Conservation (phyloP, 805 yeast genomes). For the Barnettozyma sp. region DNA sequence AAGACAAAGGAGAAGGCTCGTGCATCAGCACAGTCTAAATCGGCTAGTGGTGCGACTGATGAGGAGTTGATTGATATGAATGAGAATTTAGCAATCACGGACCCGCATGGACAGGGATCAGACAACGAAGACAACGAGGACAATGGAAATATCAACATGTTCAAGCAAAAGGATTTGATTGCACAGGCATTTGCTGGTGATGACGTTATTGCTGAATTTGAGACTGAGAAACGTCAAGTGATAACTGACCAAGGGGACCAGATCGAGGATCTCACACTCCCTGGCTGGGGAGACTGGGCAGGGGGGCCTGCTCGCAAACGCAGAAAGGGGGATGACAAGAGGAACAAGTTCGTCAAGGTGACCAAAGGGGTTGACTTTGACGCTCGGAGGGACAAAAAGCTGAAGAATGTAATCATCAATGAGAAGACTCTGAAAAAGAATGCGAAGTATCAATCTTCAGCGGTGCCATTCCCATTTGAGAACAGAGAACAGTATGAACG, state of each 20-base stretch:
- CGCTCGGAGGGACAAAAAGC: constrained; percentile 69
- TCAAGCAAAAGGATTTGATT: constrained; percentile 75
- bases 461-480: constrained; percentile 95
- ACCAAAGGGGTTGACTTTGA: constrained; percentile 69
- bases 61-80: constrained; percentile 41
- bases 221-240: constrained; percentile 62
- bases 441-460: constrained; percentile 74
- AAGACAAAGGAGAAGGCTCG: constrained; percentile 29
- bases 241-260: constrained; percentile 78
- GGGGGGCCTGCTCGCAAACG: constrained; percentile 44
- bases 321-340: constrained; percentile 6
- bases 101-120: constrained; percentile 33
- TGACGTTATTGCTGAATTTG: constrained; percentile 77
- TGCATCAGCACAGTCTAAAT: constrained; percentile 21
- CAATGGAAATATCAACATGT: constrained; percentile 38
- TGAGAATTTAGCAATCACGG: constrained; percentile 48
- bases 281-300: constrained; percentile 95
- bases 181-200: constrained; percentile 96
- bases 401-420: constrained; percentile 80
- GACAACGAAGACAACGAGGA: constrained; percentile 33
- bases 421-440: constrained; percentile 82
- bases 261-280: constrained; percentile 77
- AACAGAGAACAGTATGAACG: constrained; percentile 92
- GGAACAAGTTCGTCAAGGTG: constrained; percentile 46
- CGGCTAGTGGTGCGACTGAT: constrained; percentile 30